A percentile compares a stretch with the other conserved stretches of the same genome.
Evolutionary conservation across 306 rosid species (phyloP).

Genomic region (Luffa acutangula): DNA sequence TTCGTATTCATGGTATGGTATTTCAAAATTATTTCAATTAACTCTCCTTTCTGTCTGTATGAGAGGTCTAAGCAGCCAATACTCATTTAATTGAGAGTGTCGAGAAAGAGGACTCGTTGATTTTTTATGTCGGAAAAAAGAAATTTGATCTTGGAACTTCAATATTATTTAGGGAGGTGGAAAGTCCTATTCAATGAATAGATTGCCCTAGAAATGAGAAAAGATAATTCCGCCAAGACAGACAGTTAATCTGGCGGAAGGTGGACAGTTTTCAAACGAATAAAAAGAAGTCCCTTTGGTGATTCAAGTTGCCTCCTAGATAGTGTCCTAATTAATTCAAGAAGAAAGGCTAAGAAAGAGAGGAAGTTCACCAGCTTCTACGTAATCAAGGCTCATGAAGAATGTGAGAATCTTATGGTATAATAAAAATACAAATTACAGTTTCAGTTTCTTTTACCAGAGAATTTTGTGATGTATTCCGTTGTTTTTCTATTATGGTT

Average conservation of each 20-base stretch:
- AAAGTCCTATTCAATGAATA: neutral
- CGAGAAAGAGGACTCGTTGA: neutral
- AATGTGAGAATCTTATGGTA: neutral
- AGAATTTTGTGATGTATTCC: neutral
- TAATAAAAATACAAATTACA: neutral
- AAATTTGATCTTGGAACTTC: neutral
- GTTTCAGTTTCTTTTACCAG: no score
- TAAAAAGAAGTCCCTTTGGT: neutral
- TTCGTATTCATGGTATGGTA: neutral
- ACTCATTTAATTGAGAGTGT: neutral
- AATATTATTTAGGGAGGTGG: neutral
- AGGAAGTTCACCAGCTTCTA: neutral
- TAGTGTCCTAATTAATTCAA: neutral
- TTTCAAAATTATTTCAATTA: neutral
- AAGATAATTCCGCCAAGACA: neutral
- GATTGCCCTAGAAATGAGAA: neutral
- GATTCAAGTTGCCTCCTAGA: neutral
- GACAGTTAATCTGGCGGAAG: neutral
- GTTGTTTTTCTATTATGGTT: neutral
- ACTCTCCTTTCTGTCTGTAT: neutral
- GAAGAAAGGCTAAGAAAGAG: neutral
- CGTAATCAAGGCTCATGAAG: neutral
- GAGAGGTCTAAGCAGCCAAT: neutral
- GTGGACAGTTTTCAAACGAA: neutral
- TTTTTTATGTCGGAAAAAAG: neutral